Base-by-base conservation (phyloP, 2,329 filamentous ascomycete genomes). In the Fonsecaea erecta region DNA sequence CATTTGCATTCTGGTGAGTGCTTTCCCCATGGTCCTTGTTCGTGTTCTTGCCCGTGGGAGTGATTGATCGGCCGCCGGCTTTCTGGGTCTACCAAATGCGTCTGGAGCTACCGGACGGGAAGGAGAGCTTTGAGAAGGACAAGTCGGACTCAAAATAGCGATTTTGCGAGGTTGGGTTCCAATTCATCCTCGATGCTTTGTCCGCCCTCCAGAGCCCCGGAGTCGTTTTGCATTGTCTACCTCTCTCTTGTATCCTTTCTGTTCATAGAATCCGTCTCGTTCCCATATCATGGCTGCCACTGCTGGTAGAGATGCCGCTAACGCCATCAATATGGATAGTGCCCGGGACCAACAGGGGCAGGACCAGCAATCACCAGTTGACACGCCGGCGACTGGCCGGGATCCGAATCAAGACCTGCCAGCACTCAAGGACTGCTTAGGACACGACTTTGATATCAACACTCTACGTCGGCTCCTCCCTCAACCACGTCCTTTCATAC, bases 371-470 rank as follows among this genome's bases (percentile, higher is more conserved):
- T 52, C 12, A 14, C 51, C 30, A 21, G 30, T 40, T 9, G 43
- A 48, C 12, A 37, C 43, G 11, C 55, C 55, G 21, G 12, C 37
- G 14, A 6, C 48, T 34, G n/a, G 26, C 16, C 43, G 16, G 16
- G 53, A 59, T 16, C 34, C 52, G 21, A 12, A 37, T 14, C 30
- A 48, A n/a, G 35, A n/a, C 26, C 62, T 67, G 14, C 65, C 65
- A 18, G 24, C 37, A 11, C 65, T 67, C n/a, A 64, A 56, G 30
- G 65, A 67, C 12, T 53, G 43, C 7, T 54, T 67, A 3, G 65
- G 65, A 16, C 14, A 43, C 2, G 65, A 64, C 16, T 40, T 40
- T 8, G 37, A 37, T 24, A 54, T 53, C 52, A 48, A 51, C 34
- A 32, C 59, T 51, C 34, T 37, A 52, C 66, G 66, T 24, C 52